phyloP scores from a whole-genome alignment of 2,329 filamentous ascomycete genomes.

The Dactylellina leptospora region DNA sequence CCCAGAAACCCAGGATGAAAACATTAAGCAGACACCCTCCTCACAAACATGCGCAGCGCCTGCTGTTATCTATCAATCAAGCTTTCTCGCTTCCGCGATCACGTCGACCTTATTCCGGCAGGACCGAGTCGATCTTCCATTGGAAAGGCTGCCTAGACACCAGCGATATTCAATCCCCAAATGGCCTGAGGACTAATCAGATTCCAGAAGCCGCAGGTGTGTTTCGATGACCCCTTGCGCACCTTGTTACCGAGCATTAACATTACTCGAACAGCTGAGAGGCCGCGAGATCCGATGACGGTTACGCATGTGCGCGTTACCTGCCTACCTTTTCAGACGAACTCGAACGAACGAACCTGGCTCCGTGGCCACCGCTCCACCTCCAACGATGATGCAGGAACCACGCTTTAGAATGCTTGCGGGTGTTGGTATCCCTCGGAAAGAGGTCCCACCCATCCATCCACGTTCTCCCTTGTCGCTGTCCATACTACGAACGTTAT shows the following conservation, averaged over 20 bases:
- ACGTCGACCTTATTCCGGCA: slow-evolving; percentile 22
- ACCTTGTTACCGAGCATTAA: too few relatives aligned
- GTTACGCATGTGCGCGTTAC: slow-evolving; percentile 18
- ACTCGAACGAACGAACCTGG: too few relatives aligned
- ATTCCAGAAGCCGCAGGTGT: slow-evolving; percentile 52
- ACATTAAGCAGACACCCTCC: background rate
- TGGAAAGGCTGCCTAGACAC: slow-evolving; percentile 30
- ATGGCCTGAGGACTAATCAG: too few relatives aligned
- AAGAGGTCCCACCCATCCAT: too few relatives aligned
- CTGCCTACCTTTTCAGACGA: slow-evolving; percentile 13
- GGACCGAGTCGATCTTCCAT: slow-evolving; percentile 15
- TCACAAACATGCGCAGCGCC: background rate
- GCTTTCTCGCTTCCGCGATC: slow-evolving; percentile 34
- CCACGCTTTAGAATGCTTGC: too few relatives aligned
- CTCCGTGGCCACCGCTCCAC: too few relatives aligned
- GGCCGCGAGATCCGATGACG: slow-evolving; percentile 24
- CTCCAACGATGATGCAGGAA: too few relatives aligned
- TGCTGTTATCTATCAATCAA: background rate
- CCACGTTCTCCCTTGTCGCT: too few relatives aligned
- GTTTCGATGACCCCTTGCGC: too few relatives aligned
- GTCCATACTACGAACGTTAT: too few relatives aligned
- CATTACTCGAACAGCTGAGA: background rate
- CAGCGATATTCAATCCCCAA: background rate
- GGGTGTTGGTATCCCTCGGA: too few relatives aligned
- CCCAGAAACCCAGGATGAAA: slow-evolving; percentile 3